Evolutionary conservation across 2,329 filamentous ascomycete species (phyloP).

Genomic region (Neoscytalidium dimidiatum): DNA sequence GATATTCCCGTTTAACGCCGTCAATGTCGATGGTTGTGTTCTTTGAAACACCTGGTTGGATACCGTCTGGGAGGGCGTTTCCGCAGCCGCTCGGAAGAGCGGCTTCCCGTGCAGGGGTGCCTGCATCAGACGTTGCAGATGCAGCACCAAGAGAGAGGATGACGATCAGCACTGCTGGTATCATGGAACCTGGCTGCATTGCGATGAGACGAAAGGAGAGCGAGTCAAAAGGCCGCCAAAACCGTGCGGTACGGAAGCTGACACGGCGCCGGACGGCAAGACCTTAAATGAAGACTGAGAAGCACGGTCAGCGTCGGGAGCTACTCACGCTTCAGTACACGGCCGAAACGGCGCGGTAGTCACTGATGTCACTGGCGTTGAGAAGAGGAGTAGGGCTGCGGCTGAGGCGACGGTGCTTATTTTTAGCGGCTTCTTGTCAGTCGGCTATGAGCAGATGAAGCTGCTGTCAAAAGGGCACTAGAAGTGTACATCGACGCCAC

Average conservation of each 20-base stretch:
- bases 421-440: neutral
- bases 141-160: neutral
- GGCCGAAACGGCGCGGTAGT: neutral
- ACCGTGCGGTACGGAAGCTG: no score
- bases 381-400: neutral
- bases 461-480: no score
- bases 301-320: neutral
- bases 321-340: neutral
- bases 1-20: constrained; percentile 37
- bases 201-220: neutral
- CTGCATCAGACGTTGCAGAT: neutral
- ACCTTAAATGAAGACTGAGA: neutral
- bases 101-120: neutral
- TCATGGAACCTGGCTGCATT: neutral
- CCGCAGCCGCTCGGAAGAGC: constrained; percentile 19
- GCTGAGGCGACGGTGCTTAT: neutral
- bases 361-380: constrained; percentile 4
- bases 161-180: neutral
- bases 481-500: neutral
- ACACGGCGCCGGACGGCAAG: neutral
- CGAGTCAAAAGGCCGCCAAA: no score
- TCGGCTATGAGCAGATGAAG: neutral
- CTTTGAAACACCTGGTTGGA: constrained; percentile 28
- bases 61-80: constrained; percentile 26
- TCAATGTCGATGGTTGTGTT: constrained; percentile 30